phyloP scores from a whole-genome alignment of 495 filamentous ascomycete species.

The Neurospora sp. region DNA sequence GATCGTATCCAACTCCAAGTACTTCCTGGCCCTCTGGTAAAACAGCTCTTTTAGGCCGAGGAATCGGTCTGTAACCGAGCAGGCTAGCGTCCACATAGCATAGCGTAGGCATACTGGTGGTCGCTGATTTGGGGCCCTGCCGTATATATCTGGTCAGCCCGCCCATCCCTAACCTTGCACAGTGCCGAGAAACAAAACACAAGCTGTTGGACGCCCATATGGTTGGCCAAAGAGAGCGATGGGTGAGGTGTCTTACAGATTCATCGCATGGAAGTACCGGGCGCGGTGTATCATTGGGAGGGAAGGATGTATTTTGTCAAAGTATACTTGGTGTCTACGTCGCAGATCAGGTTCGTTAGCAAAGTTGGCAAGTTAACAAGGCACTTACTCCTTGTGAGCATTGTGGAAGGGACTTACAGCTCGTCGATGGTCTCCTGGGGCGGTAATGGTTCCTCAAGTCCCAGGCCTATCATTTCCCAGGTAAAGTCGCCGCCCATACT shows the following conservation, averaged over 20 bases:
- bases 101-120: slow-evolving; percentile 87
- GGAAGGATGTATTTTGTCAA: slow-evolving; percentile 80
- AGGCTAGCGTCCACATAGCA: slow-evolving; percentile 86
- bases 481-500: slow-evolving; percentile 36
- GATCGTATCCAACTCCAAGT: slow-evolving; percentile 81
- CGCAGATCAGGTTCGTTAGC: neutral
- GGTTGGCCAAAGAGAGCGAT: neutral
- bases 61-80: slow-evolving; percentile 74
- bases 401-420: slow-evolving; percentile 46
- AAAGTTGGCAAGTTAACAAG: neutral
- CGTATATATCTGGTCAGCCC: slow-evolving; percentile 12
- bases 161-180: neutral
- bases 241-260: slow-evolving; percentile 39
- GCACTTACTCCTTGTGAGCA: neutral
- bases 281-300: slow-evolving; percentile 82
- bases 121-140: slow-evolving; percentile 63
- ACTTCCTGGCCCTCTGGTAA: slow-evolving; percentile 81
- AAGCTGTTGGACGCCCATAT: neutral
- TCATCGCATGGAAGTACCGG: slow-evolving; percentile 75
- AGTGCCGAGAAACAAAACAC: neutral
- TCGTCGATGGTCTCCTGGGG: slow-evolving; percentile 82
- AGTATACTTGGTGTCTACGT: slow-evolving; percentile 70
- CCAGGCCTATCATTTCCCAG: slow-evolving; percentile 93
- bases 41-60: slow-evolving; percentile 67
- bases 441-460: slow-evolving; percentile 85